Evolutionary conservation across 1,284 basidiomycete species (phyloP), one percentile per base, ranked within the genome.

Genomic region (Cryptococcus sp.): DNA sequence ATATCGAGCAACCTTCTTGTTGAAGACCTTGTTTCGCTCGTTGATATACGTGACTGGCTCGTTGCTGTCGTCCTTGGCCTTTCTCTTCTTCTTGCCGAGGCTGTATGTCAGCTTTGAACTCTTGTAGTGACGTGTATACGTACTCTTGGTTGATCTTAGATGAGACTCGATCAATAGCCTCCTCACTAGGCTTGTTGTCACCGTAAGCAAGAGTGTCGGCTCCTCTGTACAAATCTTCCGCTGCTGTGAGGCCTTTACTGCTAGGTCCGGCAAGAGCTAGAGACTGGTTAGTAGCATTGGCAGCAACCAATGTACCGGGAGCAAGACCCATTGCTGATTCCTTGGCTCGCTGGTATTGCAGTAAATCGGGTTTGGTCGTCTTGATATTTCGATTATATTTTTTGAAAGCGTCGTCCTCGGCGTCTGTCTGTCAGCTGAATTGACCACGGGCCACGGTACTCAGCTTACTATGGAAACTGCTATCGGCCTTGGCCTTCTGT

Each of bases 31-130:
- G 78, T 99, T 99, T 73, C 87, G 85, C 73, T 97, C 91, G 80
- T 99, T 99, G 83, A 98, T 98, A 72, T 98, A 98, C 13, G 91
- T 98, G 74, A 98, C 89, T 62, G 97, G 91, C 50, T 88, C 91
- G 57, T 94, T 87, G 48, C 88, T 86, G 66, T 97, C 91, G 76
- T 94, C 92, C 54, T 91, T 82, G 74, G 91, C 89, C 59, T 92
- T 63, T 55, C 64, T 67, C 50, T 64, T 63, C 76, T 90, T 86
- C 68, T 89, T 93, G 68, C 83, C 88, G 59, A 91, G 82, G 62
- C 89, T 92, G 39, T 19, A 24, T 4, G 13, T 28, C 23, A 43
- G 41, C 41, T 16, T 43, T 4, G 13, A 14, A 39, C 16, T 52
- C 47, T 16, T 24, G 9, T 46, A 22, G 47, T 16, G 18, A 37